phyloP scores from a whole-genome alignment of 2,329 filamentous ascomycete species.

The Curvularia sp. region DNA sequence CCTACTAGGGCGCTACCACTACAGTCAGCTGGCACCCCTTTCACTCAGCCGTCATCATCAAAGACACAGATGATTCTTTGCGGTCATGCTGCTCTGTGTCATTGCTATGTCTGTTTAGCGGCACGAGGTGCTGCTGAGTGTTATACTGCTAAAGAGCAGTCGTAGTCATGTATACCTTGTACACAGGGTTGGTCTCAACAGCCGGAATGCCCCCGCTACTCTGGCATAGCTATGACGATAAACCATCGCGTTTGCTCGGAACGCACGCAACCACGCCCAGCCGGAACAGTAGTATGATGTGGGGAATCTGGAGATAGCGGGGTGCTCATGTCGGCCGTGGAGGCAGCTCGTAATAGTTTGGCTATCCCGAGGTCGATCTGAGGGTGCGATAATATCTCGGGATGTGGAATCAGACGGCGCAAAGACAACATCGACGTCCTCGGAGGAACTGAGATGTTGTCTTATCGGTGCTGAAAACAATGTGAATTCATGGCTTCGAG shows the following conservation, averaged over 20 bases:
- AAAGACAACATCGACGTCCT: constrained; percentile 55
- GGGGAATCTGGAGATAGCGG: constrained; percentile 20
- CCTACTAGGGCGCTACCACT: constrained; percentile 24
- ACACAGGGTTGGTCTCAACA: background rate
- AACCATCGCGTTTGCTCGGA: constrained; percentile 2
- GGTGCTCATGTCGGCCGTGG: constrained; percentile 32
- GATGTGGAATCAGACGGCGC: constrained; percentile 61
- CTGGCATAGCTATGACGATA: constrained; percentile 2
- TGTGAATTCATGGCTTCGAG: background rate
- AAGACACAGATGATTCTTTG: constrained; percentile 13
- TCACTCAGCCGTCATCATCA: constrained; percentile 12
- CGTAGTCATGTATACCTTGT: background rate
- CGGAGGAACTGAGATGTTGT: background rate
- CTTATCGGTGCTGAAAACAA: background rate
- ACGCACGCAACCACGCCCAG: constrained; percentile 1
- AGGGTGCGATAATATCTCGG: constrained; percentile 40
- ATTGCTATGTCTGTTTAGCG: background rate
- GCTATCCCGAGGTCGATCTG: constrained; percentile 27
- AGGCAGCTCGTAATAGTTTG: constrained; percentile 21
- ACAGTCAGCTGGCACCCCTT: constrained; percentile 27
- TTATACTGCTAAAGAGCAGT: background rate
- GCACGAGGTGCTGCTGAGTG: background rate
- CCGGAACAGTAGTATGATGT: constrained; percentile 9
- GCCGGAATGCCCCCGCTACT: constrained; percentile 8
- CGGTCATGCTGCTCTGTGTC: background rate